Conservation (phyloP, 495 filamentous ascomycete species). For the Penicillium odoratum region DNA sequence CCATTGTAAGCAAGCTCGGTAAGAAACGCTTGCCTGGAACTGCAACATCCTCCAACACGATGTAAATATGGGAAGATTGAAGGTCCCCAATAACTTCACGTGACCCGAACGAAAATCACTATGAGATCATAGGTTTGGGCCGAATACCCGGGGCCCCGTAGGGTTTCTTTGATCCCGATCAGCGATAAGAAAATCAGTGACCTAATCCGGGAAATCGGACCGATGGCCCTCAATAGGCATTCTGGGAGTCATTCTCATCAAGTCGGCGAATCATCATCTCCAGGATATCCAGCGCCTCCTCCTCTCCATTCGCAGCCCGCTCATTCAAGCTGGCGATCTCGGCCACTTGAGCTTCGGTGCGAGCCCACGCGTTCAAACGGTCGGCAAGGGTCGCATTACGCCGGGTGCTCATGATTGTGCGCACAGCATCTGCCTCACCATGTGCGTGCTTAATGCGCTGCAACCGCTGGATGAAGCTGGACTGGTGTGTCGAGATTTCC, state of each 20-base stretch:
- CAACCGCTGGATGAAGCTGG: slow-evolving; percentile 45
- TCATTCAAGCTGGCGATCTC: slow-evolving; percentile 37
- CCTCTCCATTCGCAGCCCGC: slow-evolving; percentile 35
- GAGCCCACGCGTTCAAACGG: slow-evolving; percentile 38
- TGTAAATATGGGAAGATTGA: neutral
- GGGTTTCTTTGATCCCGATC: neutral
- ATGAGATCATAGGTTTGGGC: slow-evolving; percentile 2
- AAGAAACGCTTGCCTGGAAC: neutral
- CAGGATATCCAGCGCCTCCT: slow-evolving; percentile 33
- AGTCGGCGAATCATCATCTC: slow-evolving; percentile 24
- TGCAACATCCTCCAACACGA: neutral
- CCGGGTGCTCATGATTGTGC: slow-evolving; percentile 30
- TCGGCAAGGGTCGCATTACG: slow-evolving; percentile 33
- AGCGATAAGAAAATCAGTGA: neutral
- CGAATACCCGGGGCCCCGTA: slow-evolving; percentile 9
- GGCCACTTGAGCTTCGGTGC: slow-evolving; percentile 41
- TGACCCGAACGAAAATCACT: neutral
- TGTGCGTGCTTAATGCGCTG: slow-evolving; percentile 41
- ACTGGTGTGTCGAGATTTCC: slow-evolving; percentile 34
- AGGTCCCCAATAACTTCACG: neutral
- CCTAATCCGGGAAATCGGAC: neutral
- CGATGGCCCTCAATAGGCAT: neutral
- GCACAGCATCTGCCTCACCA: slow-evolving; percentile 48
- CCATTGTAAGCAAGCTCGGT: neutral
- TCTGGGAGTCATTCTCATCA: neutral